These are phyloP conservation scores for Zygosaccharomyces rouxii DNA, from an alignment of 805 yeast genomes.

Conservation along the genomic window DNA sequence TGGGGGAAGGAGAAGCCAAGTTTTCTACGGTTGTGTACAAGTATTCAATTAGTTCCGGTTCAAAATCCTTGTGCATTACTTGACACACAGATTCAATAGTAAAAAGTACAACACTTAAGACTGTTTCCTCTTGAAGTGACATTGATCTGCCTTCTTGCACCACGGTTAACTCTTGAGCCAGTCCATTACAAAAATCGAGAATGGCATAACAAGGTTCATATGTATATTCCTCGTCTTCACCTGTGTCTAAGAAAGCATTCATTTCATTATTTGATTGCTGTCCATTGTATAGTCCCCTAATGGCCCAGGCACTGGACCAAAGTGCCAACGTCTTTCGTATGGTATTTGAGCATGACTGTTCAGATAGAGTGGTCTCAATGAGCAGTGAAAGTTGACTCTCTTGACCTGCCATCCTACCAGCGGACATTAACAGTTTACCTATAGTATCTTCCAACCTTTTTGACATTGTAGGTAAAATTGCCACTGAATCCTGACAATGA, in stretches of 20 bases:
- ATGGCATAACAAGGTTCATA: conserved; percentile 30
- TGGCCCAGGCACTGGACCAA: conserved; percentile 39
- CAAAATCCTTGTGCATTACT: conserved; percentile 37
- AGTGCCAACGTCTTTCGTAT: conserved; percentile 19
- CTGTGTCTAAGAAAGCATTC: conserved; percentile 12
- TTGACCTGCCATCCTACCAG: conserved; percentile 2
- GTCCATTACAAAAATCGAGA: conserved; percentile 40
- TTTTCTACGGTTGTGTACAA: conserved; percentile 70
- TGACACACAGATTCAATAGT: conserved; percentile 17
- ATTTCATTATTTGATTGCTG: conserved; percentile 21
- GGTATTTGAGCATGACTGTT: conserved; percentile 15
- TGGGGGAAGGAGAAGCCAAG: conserved; percentile 52
- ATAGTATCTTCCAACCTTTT: conserved; percentile 19
- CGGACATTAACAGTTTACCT: conserved; percentile 2
- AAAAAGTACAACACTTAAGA: conserved; percentile 18
- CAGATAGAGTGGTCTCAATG: conserved; percentile 22
- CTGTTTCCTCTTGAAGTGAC: conserved; percentile 24
- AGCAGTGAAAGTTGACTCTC: conserved; percentile 9
- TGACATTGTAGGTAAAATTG: conserved; percentile 23
- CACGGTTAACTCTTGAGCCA: conserved; percentile 37
- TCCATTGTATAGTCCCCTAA: conserved; percentile 23
- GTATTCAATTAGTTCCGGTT: conserved; percentile 60
- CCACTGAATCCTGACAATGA: conserved; percentile 6
- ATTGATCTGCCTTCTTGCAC: conserved; percentile 13
- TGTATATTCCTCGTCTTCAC: conserved; percentile 4